phyloP scores from a whole-genome alignment of 192 early-diverging fungal species.

The Coemansia sp. region DNA sequence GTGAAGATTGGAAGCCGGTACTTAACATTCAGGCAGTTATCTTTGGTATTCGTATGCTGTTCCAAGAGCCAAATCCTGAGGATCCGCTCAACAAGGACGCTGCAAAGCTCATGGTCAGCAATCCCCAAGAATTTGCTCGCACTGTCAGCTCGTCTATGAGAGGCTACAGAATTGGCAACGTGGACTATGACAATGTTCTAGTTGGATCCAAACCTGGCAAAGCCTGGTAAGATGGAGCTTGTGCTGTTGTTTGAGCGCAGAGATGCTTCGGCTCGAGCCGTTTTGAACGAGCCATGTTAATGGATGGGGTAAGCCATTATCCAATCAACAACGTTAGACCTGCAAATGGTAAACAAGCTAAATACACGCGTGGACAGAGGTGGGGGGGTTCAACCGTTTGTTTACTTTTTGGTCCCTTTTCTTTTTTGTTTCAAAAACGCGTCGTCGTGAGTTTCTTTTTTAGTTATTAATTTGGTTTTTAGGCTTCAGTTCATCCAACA shows the following conservation, averaged over 20 bases:
- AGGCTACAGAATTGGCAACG: slow-evolving; percentile 68
- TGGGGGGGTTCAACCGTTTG: too few species aligned
- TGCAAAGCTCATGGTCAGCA: slow-evolving; percentile 73
- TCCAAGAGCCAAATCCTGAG: slow-evolving; percentile 92
- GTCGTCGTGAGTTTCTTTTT: too few species aligned
- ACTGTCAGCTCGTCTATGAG: slow-evolving; percentile 77
- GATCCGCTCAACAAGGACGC: slow-evolving; percentile 99
- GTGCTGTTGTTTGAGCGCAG: background rate
- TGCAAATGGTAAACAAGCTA: too few species aligned
- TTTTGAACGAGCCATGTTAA: background rate
- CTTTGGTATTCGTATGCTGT: slow-evolving; percentile 89
- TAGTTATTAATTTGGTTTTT: too few species aligned
- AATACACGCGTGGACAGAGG: too few species aligned
- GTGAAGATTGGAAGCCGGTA: slow-evolving; percentile 99
- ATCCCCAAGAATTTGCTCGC: slow-evolving; percentile 67
- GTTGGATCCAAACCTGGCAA: background rate
- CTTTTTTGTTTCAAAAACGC: too few species aligned
- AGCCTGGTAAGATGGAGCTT: background rate
- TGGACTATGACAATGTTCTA: slow-evolving; percentile 69
- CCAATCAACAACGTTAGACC: too few species aligned
- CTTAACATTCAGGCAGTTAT: slow-evolving; percentile 87
- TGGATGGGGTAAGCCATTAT: background rate
- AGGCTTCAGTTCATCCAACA: too few species aligned
- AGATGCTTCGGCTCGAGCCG: background rate
- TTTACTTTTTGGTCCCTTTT: too few species aligned